phyloP scores from a whole-genome alignment of 164 flowering plant genomes.

The Stephania cephalantha region DNA sequence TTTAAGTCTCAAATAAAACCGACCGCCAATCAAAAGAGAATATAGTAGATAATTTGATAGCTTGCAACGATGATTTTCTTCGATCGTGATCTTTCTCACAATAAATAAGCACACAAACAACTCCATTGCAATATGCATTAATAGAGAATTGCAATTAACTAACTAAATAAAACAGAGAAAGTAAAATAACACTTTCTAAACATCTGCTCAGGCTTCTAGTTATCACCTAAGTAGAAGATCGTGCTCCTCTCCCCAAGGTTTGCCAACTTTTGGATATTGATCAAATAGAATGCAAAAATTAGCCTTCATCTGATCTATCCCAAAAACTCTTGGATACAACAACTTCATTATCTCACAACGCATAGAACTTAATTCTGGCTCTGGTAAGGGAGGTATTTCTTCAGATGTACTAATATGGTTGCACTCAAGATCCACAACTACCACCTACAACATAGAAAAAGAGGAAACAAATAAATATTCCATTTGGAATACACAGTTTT shows the following conservation, averaged over 20 bases:
- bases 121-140: not conserved
- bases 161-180: not conserved
- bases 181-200: conserved; percentile 5
- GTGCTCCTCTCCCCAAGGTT: conserved; percentile 86
- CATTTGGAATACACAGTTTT: not conserved
- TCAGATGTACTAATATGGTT: conserved; percentile 82
- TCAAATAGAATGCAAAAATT: conserved; percentile 34
- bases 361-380: conserved; percentile 71
- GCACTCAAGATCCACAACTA: conserved; percentile 87
- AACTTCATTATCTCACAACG: conserved; percentile 71
- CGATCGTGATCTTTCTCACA: not conserved
- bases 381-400: conserved; percentile 94
- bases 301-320: conserved; percentile 68
- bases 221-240: conserved; percentile 88
- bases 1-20: no score
- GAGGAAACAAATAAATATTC: not conserved
- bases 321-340: conserved; percentile 77
- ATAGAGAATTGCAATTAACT: not conserved
- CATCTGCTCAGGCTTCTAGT: conserved; percentile 5
- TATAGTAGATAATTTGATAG: not conserved
- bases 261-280: conserved; percentile 42
- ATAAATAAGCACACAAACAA: not conserved
- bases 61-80: not conserved
- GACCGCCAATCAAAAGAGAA: no score
- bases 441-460: conserved; percentile 55